These are phyloP conservation scores for Tuber aestivum DNA, from an alignment of 495 filamentous ascomycete genomes.

Conservation along the genomic window DNA sequence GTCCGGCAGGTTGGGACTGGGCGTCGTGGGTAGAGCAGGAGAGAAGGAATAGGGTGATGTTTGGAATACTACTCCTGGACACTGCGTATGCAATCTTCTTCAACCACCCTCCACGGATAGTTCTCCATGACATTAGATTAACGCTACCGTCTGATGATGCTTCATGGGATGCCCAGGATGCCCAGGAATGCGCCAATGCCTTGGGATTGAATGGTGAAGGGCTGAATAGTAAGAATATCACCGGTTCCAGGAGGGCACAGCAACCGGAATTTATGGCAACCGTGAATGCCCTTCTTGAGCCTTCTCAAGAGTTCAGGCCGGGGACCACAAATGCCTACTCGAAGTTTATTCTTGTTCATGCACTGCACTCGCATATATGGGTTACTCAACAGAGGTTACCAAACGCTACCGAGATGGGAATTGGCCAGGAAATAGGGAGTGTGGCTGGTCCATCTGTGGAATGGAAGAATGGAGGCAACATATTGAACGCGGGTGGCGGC, in stretches of 20 bases:
- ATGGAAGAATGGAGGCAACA: conserved; percentile 43
- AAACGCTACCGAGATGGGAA: conserved; percentile 32
- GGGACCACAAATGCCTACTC: conserved; percentile 59
- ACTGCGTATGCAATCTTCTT: conserved; percentile 59
- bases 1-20: conserved; percentile 48
- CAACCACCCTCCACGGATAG: conserved; percentile 55
- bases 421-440: conserved; percentile 16
- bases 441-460: conserved; percentile 30
- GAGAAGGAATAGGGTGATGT: conserved; percentile 57
- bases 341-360: conserved; percentile 66
- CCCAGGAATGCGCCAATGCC: conserved; percentile 55
- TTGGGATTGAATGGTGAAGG: conserved; percentile 53
- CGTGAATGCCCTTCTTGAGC: conserved; percentile 53
- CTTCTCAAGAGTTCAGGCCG: conserved; percentile 50
- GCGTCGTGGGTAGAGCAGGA: conserved; percentile 61
- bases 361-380: conserved; percentile 54
- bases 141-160: conserved; percentile 62
- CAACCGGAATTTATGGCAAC: conserved; percentile 55
- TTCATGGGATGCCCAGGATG: conserved; percentile 56
- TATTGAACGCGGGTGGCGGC: conserved; percentile 38
- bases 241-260: conserved; percentile 54
- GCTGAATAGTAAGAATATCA: conserved; percentile 46
- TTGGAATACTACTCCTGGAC: conserved; percentile 55
- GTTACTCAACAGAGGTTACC: conserved; percentile 40
- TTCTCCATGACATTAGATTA: conserved; percentile 53